Base-by-base conservation (phyloP, 805 yeast species). In the Lipomyces oligophaga region DNA sequence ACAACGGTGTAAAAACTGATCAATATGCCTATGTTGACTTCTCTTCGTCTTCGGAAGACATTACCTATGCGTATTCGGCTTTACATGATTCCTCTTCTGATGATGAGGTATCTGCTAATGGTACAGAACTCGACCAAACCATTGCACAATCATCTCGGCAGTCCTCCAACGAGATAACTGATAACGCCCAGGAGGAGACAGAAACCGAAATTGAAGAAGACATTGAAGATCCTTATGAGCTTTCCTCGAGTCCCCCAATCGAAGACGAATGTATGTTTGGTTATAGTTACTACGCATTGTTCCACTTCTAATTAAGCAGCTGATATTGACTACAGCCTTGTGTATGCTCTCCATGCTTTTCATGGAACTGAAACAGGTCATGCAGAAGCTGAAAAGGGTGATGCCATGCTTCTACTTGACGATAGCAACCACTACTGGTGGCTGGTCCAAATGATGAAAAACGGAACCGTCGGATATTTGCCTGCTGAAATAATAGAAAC, bases 401-500 rank as follows among this genome's bases (percentile, higher is more conserved):
- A 87, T 59, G 81, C 94, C 1, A 90, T 94, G 54, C 71, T 77
- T 35, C 68, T 93, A 16, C 68, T 93, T 28, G 88, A 87, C 61
- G 98, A 93, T 61, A 81, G 84, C 39, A 96, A 93, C 66, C 77
- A 85, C 51, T 93, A 93, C 67, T 93, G 98, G 98, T 93, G 98
- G 97, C 71, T 90, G 8, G 90, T 93, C 57, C 65, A 76, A 59
- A 63, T 73, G 50, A 70, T 71, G 34, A 65, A 63, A 36, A 84
- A 80, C 62, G 81, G 81, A 2, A 75, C 80, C 56, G 80, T 90
- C 43, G 98, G 98, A 1, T 93, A 89, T 70, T 94, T 94, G 1
- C 98, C 98, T 1, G 97, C 97, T 1, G 98, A 93, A 64, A 79
- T 93, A 47, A 69, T 93, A 30, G 98, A 93, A 65, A 86, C 96